A percentile compares a stretch with the other conserved stretches of the same genome.
Conservation (phyloP, 1,139 yeast species). For the Zygoascus meyerae region DNA sequence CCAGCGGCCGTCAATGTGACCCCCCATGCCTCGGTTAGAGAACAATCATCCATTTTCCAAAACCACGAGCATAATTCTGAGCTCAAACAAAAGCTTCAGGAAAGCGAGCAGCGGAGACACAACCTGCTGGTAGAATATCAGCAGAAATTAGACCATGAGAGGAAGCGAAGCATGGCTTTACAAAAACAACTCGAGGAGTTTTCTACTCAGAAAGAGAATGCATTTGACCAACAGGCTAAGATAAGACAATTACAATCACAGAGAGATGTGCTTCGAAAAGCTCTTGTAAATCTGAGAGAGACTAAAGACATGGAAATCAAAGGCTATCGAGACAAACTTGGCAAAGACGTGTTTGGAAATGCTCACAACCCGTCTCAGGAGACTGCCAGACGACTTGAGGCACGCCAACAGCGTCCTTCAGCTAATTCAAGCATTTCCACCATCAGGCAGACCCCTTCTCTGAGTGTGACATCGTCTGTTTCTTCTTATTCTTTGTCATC, state of each 20-base stretch:
- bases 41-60: not conserved
- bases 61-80: slow-evolving; percentile 1
- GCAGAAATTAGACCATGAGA: slow-evolving; percentile 27
- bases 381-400: not conserved
- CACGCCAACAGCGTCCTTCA: not conserved
- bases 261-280: slow-evolving; percentile 56
- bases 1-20: slow-evolving; percentile 3
- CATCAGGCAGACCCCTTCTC: not conserved
- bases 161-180: slow-evolving; percentile 24
- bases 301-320: slow-evolving; percentile 34
- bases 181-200: slow-evolving; percentile 23
- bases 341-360: slow-evolving; percentile 3
- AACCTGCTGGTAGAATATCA: slow-evolving; percentile 27
- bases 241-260: slow-evolving; percentile 41
- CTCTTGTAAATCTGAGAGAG: slow-evolving; percentile 35
- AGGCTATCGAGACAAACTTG: slow-evolving; percentile 30
- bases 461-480: not conserved
- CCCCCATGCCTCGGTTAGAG: not conserved
- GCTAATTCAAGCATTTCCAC: slow-evolving; percentile 3
- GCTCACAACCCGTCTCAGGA: not conserved
- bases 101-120: slow-evolving; percentile 26
- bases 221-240: slow-evolving; percentile 19
- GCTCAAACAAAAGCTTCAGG: slow-evolving; percentile 22
- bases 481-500: slow-evolving; percentile 2
- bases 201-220: slow-evolving; percentile 9